phyloP scores from a whole-genome alignment of 768 basidiomycete genomes.

The Mycena maculata region DNA sequence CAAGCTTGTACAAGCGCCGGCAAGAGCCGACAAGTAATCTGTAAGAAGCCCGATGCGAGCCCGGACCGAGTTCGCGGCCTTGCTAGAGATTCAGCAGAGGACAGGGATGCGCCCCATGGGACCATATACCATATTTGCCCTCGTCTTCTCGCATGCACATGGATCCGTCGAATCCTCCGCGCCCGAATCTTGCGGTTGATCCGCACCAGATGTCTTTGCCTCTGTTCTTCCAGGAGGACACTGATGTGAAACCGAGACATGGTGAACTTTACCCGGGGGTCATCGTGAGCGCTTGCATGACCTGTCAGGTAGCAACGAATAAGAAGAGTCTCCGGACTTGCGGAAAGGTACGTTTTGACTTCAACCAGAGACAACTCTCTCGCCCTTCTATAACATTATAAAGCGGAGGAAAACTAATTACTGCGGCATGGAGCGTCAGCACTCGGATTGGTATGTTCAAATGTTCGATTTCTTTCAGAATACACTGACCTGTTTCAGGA shows the following conservation, averaged over 20 bases:
- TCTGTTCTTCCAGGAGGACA: neutral
- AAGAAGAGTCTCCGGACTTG: slow-evolving; percentile 17
- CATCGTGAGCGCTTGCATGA: slow-evolving; percentile 7
- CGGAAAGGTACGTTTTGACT: slow-evolving; percentile 7
- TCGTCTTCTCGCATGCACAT: slow-evolving; percentile 14
- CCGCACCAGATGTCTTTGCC: slow-evolving; percentile 8
- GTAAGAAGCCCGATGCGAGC: too few species aligned
- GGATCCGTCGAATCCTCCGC: slow-evolving; percentile 12
- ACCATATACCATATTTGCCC: neutral
- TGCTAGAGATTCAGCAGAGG: neutral
- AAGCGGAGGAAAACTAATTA: slow-evolving; percentile 6
- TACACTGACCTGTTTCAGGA: neutral
- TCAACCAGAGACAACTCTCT: too few species aligned
- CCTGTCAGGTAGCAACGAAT: slow-evolving; percentile 1
- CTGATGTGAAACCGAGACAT: neutral
- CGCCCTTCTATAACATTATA: too few species aligned
- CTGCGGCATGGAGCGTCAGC: slow-evolving; percentile 7
- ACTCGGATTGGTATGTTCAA: slow-evolving; percentile 5
- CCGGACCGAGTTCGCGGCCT: neutral
- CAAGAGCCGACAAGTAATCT: too few species aligned
- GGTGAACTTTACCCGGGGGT: slow-evolving; percentile 6
- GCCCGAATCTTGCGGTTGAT: neutral
- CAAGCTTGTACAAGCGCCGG: too few species aligned
- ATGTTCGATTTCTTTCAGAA: neutral
- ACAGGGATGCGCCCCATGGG: slow-evolving; percentile 5